A percentile compares a stretch with the other conserved stretches of the same genome.
phyloP scores from a whole-genome alignment of 371 early-diverging fungal species.

The Mucor circinelloides region DNA sequence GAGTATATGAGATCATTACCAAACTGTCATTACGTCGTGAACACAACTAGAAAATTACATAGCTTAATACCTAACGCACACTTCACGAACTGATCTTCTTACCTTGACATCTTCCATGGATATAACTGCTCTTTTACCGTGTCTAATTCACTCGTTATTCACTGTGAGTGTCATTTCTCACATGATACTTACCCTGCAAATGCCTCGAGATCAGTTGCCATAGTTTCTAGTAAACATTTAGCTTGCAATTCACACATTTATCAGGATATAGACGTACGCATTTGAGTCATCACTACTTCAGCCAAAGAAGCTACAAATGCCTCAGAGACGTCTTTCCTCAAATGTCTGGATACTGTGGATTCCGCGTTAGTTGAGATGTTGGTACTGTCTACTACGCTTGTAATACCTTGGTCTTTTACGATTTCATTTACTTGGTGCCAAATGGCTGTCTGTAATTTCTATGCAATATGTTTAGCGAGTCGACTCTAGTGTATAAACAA shows the following conservation, averaged over 20 bases:
- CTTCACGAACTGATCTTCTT: neutral
- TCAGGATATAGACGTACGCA: conserved; percentile 7
- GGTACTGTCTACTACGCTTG: neutral
- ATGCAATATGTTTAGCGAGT: neutral
- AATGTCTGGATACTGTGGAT: neutral
- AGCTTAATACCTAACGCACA: neutral
- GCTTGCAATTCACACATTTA: neutral
- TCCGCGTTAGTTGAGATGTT: neutral
- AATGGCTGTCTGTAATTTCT: conserved; percentile 15
- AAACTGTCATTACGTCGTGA: conserved; percentile 26
- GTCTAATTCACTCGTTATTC: conserved; percentile 1
- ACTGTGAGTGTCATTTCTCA: neutral
- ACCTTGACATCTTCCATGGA: conserved; percentile 35
- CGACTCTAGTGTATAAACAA: neutral
- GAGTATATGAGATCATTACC: conserved; percentile 9
- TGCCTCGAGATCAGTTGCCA: conserved; percentile 29
- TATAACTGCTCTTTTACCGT: conserved; percentile 21
- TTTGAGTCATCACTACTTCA: conserved; percentile 16
- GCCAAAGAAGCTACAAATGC: conserved; percentile 20
- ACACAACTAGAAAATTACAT: conserved; percentile 12
- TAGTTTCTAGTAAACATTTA: conserved; percentile 6
- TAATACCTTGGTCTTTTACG: conserved; percentile 17
- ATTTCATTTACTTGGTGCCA: conserved; percentile 20
- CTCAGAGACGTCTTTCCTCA: conserved; percentile 18
- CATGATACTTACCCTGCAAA: conserved; percentile 24